Evolutionary conservation across 169 alveolate species (phyloP).

Genomic region (Toxoplasma gondii): DNA sequence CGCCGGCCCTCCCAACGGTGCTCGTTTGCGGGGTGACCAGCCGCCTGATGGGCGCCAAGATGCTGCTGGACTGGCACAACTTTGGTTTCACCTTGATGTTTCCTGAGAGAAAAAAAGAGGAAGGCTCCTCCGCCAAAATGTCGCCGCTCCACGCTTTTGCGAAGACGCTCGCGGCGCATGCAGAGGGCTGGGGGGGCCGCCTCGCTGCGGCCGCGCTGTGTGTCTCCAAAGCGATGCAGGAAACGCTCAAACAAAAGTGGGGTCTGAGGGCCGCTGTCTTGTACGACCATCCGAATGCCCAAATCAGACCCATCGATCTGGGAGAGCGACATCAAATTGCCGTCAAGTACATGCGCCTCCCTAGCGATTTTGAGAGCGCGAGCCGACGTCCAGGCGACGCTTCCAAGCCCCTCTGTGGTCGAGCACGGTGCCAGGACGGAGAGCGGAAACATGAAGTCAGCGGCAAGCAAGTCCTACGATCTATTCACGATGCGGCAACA

Average conservation of each 20-base stretch:
- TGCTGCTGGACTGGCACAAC: conserved; percentile 93
- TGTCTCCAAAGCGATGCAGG: conserved; percentile 88
- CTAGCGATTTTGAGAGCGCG: neutral
- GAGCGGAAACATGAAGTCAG: neutral
- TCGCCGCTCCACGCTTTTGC: neutral
- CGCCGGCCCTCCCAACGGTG: conserved; percentile 91
- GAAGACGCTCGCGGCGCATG: conserved; percentile 37
- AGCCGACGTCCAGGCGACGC: too few species aligned
- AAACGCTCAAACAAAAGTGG: conserved; percentile 75
- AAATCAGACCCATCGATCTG: conserved; percentile 69
- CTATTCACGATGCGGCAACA: neutral
- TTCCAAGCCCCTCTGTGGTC: neutral
- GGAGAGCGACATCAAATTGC: conserved; percentile 65
- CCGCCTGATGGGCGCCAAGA: conserved; percentile 71
- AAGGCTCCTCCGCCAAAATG: neutral
- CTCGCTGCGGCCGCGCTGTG: conserved; percentile 85
- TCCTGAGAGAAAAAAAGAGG: conserved; percentile 22
- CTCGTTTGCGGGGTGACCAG: conserved; percentile 73
- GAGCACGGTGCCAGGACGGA: neutral
- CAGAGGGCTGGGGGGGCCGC: conserved; percentile 84
- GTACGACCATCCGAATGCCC: conserved; percentile 84
- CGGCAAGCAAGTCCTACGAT: too few species aligned
- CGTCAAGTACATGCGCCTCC: conserved; percentile 63
- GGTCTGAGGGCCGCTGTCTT: conserved; percentile 82
- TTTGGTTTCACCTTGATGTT: conserved; percentile 88